Evolutionary conservation across 192 early-diverging fungal species (phyloP), one percentile per base, ranked within the genome.

Genomic region (Dissophora ornata): DNA sequence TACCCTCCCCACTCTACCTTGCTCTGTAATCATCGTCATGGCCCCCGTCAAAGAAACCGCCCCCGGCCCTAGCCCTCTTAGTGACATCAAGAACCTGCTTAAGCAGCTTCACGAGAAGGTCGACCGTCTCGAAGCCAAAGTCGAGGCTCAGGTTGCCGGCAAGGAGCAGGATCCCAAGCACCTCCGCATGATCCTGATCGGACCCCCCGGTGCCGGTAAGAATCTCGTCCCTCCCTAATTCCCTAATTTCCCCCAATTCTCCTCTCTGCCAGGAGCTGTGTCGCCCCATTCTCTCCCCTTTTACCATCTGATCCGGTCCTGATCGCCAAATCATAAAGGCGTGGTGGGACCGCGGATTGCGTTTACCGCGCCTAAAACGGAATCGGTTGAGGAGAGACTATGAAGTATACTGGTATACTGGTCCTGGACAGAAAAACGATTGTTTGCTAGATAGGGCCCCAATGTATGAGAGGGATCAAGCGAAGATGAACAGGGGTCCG

Each of bases 151-250:
- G 46, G 33, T 33, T 42, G 34, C 46, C 18, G 41, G 54, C 46
- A 79, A 62, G 55, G 69, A 78, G 4, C 67, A 71, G 68, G n/a
- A n/a, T n/a, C 69, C 67, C 34, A 73, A 73, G 65, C 18, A n/a
- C 47, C 73, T 87, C 47, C 89, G 90, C 80, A 91, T 92, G 90
- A 83, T 93, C 63, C 90, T 98, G 86, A 95, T 96, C 89, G 94
- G 94, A 49, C 94, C 95, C 21, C 94, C 94, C 45, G 95, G 96
- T 83, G 91, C 90, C 26, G 92, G 91, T 87, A 89, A 82, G 85
- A 86, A 53, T 50, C 52, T 70, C 41, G 4, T 45, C 46, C 44
- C 26, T 57, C 41, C 33, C 18, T 52, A 36, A 21, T 33, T 65
- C n/a, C 6, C n/a, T 25, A 26, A 12, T 22, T 49, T 49, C 21